Conservation (phyloP, 306 rosid genomes). For the Prunus kanzakura region DNA sequence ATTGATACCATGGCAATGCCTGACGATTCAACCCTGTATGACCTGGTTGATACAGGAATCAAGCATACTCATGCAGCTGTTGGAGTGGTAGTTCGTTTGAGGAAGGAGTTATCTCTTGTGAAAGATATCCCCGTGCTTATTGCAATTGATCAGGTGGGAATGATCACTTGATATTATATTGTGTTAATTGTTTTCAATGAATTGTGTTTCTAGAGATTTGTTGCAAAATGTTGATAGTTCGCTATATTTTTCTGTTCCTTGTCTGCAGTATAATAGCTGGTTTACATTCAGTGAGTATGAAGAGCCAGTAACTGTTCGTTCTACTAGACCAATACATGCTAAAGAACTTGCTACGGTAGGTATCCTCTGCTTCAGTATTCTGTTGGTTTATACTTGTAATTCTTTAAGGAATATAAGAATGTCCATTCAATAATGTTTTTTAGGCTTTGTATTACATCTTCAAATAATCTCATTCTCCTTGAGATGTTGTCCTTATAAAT, state of each 20-base stretch:
- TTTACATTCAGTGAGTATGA: constrained; percentile 91
- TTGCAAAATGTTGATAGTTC: neutral
- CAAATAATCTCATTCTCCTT: neutral
- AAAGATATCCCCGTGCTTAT: constrained; percentile 84
- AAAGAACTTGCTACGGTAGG: constrained; percentile 82
- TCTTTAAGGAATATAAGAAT: neutral
- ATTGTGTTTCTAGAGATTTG: constrained; percentile 1
- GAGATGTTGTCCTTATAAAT: neutral
- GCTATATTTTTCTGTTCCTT: constrained; percentile 28
- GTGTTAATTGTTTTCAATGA: neutral
- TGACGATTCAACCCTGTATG: constrained; percentile 74
- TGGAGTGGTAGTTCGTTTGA: constrained; percentile 85
- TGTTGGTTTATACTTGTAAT: neutral
- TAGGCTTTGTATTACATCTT: neutral
- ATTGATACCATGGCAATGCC: constrained; percentile 65
- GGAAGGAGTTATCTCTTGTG: constrained; percentile 90
- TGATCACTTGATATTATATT: constrained; percentile 7
- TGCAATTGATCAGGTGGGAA: constrained; percentile 92
- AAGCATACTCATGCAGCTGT: constrained; percentile 90
- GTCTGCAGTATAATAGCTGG: constrained; percentile 87
- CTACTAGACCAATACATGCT: constrained; percentile 82
- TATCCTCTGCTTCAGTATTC: constrained; percentile 1
- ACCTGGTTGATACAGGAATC: constrained; percentile 80
- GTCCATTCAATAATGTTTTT: neutral
- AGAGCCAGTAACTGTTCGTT: constrained; percentile 78